Percentiles rank a stretch among this genome's conserved stretches.
phyloP scores from a whole-genome alignment of 2,329 filamentous ascomycete genomes.

The Chaetomium globosum region DNA sequence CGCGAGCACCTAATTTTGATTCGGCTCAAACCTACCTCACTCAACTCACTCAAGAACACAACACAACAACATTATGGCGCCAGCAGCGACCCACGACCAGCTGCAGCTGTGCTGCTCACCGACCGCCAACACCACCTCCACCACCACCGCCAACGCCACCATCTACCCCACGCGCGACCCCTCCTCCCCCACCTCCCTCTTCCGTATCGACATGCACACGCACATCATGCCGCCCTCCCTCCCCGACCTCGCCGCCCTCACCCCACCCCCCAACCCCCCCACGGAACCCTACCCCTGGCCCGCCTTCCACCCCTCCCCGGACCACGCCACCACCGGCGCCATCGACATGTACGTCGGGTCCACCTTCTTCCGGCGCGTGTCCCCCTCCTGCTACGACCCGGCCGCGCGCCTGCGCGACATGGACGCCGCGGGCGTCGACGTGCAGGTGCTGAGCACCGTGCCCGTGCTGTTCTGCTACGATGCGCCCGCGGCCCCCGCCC shows the following conservation, averaged over 20 bases:
- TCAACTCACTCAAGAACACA: background rate
- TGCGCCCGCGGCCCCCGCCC: constrained; percentile 38
- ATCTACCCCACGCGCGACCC: background rate
- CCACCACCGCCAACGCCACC: background rate
- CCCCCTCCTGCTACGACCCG: constrained; percentile 42
- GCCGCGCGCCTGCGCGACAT: constrained; percentile 40
- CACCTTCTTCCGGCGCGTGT: constrained; percentile 43
- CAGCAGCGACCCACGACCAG: constrained; percentile 17
- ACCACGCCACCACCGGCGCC: constrained; percentile 25
- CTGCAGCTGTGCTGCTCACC: constrained; percentile 18
- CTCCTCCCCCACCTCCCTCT: constrained; percentile 34
- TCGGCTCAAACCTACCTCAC: background rate
- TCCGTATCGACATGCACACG: constrained; percentile 45
- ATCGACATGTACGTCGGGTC: constrained; percentile 44
- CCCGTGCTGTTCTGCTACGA: constrained; percentile 46
- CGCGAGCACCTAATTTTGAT: background rate
- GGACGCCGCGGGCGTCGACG: constrained; percentile 43
- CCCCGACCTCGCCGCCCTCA: constrained; percentile 48
- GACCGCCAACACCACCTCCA: background rate
- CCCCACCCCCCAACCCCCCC: constrained; percentile 41
- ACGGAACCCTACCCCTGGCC: constrained; percentile 42
- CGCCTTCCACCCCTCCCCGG: constrained; percentile 35
- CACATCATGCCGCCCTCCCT: constrained; percentile 46
- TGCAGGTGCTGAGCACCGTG: constrained; percentile 44
- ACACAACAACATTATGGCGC: constrained; percentile 24